Evolutionary conservation across 371 early-diverging fungal genomes (phyloP), one percentile per base, ranked within the genome.

Genomic region (Syncephalastrum contaminatum): DNA sequence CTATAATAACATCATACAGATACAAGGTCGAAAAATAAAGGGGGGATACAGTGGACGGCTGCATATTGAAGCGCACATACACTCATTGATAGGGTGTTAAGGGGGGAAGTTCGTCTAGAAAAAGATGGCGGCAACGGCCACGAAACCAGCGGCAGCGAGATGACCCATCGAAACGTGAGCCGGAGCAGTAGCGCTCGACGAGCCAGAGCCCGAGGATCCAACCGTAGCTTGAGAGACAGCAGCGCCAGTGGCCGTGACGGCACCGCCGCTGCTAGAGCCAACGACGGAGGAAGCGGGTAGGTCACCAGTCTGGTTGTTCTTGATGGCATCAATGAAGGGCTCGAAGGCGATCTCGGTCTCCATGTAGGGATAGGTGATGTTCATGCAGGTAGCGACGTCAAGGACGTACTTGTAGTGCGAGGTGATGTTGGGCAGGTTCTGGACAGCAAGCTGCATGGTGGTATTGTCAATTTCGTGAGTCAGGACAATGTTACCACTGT

Each of bases 381-480:
- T 75, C 59, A 65, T 64, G 44, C 79, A 78, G 48, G 73, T 73
- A 47, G 79, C 75, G 36, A 75, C 69, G 51, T 70, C 68, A 56
- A 75, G 42, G 22, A 75, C 75, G 43, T 74, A 71, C 41, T 54
- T 63, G 59, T 70, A 68, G 43, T 64, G 56, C 47, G 56, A 58
- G 59, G 66, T 62, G 54, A 79, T 73, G 13, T 66, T 62, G 41
- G 73, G 69, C 39, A 70, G 50, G 56, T 73, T 70, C 39, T 72
- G 55, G 46, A 72, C 52, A 39, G 73, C 70, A 53, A 73, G 59
- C 8, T 58, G 45, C 72, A 79, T 75, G 27, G 76, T 75, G 54
- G 60, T 58, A 52, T 73, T 68, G 56, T 71, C 61, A 42, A 77
- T 67, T 67, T 77, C 75, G 48, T 77, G 78, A 51, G 69, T 65